phyloP scores from a whole-genome alignment of 2,329 filamentous ascomycete genomes.

The Colletotrichum gigasporum region DNA sequence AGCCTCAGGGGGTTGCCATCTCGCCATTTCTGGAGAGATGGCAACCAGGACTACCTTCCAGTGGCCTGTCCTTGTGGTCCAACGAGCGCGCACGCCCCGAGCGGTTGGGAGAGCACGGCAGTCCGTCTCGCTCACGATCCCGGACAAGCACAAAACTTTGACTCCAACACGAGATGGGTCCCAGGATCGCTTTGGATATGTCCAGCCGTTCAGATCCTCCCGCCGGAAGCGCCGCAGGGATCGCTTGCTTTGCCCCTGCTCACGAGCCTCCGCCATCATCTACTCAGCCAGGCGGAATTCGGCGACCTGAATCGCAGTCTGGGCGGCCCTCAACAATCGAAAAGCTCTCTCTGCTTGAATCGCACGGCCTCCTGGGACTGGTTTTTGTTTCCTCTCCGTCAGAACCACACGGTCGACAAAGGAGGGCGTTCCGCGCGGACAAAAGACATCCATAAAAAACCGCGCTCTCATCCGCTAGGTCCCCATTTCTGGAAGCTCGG shows the following conservation, averaged over 20 bases:
- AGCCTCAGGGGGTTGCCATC: slow-evolving; percentile 55
- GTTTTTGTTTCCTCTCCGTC: slow-evolving; percentile 92
- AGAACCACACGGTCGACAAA: slow-evolving; percentile 44
- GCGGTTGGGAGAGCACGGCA: not conserved
- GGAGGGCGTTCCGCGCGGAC: slow-evolving; percentile 80
- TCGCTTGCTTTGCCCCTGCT: not conserved
- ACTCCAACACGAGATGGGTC: slow-evolving; percentile 94
- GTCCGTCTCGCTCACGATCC: slow-evolving; percentile 40
- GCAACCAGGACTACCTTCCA: slow-evolving; percentile 57
- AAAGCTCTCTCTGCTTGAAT: slow-evolving; percentile 77
- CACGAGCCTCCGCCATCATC: slow-evolving; percentile 35
- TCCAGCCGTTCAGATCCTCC: not conserved
- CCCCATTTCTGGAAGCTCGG: slow-evolving; percentile 43
- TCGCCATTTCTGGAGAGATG: slow-evolving; percentile 60
- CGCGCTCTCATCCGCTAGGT: slow-evolving; percentile 69
- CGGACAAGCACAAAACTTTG: slow-evolving; percentile 94
- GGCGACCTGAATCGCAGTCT: slow-evolving; percentile 36
- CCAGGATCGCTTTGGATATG: slow-evolving; percentile 52
- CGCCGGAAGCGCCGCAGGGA: not conserved
- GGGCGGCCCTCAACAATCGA: slow-evolving; percentile 35
- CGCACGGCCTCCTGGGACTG: slow-evolving; percentile 88
- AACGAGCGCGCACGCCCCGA: slow-evolving; percentile 1
- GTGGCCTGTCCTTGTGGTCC: slow-evolving; percentile 46
- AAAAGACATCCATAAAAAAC: slow-evolving; percentile 97
- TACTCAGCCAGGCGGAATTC: slow-evolving; percentile 38